Conservation (phyloP, 2,329 filamentous ascomycete species). For the Knufia fluminis region DNA sequence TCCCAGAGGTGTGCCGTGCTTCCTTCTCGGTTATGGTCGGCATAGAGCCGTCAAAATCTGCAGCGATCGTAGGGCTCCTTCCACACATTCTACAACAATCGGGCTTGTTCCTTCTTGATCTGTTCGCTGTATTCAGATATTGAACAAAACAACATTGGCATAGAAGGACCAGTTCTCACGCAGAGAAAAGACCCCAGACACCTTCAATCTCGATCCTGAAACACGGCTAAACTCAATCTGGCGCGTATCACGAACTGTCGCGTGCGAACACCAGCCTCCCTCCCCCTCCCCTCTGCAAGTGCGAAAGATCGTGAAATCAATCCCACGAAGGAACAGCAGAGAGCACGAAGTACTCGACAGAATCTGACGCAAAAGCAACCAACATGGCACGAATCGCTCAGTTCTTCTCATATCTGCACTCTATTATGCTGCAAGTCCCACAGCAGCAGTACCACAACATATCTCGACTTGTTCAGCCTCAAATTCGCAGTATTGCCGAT, state of each 20-base stretch:
- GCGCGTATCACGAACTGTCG: neutral
- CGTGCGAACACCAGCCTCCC: neutral
- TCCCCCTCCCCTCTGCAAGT: neutral
- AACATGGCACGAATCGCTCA: slow-evolving; percentile 18
- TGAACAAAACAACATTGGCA: neutral
- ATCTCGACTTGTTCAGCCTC: slow-evolving; percentile 21
- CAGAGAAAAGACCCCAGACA: too few species aligned
- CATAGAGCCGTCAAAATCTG: neutral
- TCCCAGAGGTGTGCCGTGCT: too few species aligned
- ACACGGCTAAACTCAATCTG: neutral
- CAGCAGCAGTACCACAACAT: slow-evolving; percentile 23
- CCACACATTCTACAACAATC: neutral
- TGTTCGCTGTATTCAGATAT: neutral
- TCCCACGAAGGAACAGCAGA: neutral
- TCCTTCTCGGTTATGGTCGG: slow-evolving; percentile 3
- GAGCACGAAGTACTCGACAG: neutral
- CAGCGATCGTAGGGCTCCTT: neutral
- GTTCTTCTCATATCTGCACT: slow-evolving; percentile 20
- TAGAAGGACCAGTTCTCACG: too few species aligned
- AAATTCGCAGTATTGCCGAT: slow-evolving; percentile 20
- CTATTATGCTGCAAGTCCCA: slow-evolving; percentile 19
- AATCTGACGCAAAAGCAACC: neutral
- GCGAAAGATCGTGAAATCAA: too few species aligned
- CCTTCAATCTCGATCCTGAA: too few species aligned
- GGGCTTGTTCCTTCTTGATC: neutral